Evolutionary conservation across 2,329 filamentous ascomycete genomes (phyloP).

Genomic region (Aspergillus caelatus): DNA sequence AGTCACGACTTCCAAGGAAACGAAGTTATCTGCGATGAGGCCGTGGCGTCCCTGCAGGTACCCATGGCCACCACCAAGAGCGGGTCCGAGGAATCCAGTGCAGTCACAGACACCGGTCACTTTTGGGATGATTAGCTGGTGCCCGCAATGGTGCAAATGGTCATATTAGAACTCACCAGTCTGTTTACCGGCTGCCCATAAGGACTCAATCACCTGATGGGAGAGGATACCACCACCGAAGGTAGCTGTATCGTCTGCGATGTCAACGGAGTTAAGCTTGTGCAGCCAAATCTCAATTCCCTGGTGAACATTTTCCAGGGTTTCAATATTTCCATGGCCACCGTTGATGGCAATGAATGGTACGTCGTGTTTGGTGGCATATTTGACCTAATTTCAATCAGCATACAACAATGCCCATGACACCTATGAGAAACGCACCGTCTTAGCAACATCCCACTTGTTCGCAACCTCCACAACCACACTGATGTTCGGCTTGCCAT

Average conservation of each 20-base stretch:
- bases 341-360: slow-evolving; percentile 19
- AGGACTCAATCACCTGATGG: slow-evolving; percentile 49
- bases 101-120: slow-evolving; percentile 58
- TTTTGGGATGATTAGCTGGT: not conserved
- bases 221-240: slow-evolving; percentile 53
- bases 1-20: slow-evolving; percentile 56
- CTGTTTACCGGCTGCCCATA: slow-evolving; percentile 56
- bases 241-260: slow-evolving; percentile 48
- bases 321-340: slow-evolving; percentile 13
- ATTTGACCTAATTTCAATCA: slow-evolving; percentile 12
- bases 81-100: slow-evolving; percentile 51
- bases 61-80: slow-evolving; percentile 61
- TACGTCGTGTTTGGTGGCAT: slow-evolving; percentile 14
- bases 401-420: not conserved
- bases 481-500: slow-evolving; percentile 11
- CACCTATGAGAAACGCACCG: slow-evolving; percentile 3
- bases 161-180: slow-evolving; percentile 30
- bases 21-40: slow-evolving; percentile 56
- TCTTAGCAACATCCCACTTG: slow-evolving; percentile 12
- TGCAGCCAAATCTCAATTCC: slow-evolving; percentile 22
- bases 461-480: slow-evolving; percentile 18
- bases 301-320: slow-evolving; percentile 11
- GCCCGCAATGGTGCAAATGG: too few relatives aligned
- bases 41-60: slow-evolving; percentile 58
- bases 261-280: slow-evolving; percentile 30